Conservation (phyloP, 192 early-diverging fungal species). For the Coemansia sp. region DNA sequence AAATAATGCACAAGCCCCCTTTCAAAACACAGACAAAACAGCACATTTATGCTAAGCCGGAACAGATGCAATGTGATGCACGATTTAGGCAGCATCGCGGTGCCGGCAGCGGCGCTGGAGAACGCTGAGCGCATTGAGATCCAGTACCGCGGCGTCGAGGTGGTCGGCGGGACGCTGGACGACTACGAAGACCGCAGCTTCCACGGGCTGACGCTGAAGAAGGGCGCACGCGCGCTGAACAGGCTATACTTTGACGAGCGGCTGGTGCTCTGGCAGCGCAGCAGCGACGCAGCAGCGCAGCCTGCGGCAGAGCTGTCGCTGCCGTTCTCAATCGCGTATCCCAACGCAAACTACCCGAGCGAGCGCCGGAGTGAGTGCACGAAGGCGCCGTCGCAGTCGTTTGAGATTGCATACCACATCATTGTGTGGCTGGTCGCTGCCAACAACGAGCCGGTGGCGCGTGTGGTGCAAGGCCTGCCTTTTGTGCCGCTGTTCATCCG, state of each 20-base stretch:
- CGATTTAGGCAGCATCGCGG: conserved; percentile 30
- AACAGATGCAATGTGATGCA: background rate
- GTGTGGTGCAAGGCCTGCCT: conserved; percentile 5
- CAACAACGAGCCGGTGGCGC: background rate
- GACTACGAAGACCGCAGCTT: conserved; percentile 33
- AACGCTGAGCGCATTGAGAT: conserved; percentile 21
- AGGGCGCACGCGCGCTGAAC: conserved; percentile 41
- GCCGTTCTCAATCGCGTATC: conserved; percentile 36
- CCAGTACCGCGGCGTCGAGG: conserved; percentile 44
- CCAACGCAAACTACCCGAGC: conserved; percentile 43
- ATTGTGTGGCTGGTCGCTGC: conserved; percentile 19
- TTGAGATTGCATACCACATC: conserved; percentile 47
- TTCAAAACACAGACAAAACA: background rate
- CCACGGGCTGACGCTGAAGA: conserved; percentile 17
- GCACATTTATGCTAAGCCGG: background rate
- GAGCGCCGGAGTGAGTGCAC: conserved; percentile 24
- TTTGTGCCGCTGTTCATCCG: conserved; percentile 22
- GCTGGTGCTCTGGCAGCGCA: conserved; percentile 32
- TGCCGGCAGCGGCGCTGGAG: conserved; percentile 9
- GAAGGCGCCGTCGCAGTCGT: conserved; percentile 40
- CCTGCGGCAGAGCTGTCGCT: background rate
- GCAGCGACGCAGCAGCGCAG: background rate
- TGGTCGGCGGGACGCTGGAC: conserved; percentile 42
- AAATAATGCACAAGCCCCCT: background rate
- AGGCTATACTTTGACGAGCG: conserved; percentile 51